phyloP scores from a whole-genome alignment of 2,329 filamentous ascomycete genomes.

The Colletotrichum eremochloae region DNA sequence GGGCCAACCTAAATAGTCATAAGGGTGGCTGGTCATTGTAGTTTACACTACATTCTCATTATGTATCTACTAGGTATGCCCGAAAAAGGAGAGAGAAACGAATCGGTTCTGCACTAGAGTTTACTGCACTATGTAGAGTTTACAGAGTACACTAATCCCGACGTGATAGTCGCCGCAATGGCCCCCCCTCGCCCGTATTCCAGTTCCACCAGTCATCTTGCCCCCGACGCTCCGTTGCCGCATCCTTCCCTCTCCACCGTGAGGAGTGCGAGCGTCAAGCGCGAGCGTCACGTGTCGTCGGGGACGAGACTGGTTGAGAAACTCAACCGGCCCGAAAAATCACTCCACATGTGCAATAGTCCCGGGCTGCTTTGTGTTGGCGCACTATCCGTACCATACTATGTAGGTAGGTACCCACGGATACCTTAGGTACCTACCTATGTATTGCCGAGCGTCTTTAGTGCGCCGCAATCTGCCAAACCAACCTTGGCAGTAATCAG shows the following conservation, averaged over 20 bases:
- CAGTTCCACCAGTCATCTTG: background rate
- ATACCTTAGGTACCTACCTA: no score
- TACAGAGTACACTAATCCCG: constrained; percentile 9
- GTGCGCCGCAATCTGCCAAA: background rate
- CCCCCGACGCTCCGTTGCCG: background rate
- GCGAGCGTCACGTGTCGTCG: background rate
- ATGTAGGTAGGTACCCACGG: no score
- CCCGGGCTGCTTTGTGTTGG: background rate
- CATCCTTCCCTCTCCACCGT: background rate
- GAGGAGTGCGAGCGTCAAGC: background rate
- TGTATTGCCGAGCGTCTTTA: background rate
- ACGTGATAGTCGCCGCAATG: constrained; percentile 21
- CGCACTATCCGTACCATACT: background rate
- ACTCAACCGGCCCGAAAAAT: background rate
- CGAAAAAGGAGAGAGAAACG: background rate
- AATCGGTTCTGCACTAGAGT: constrained; percentile 11
- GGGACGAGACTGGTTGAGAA: background rate
- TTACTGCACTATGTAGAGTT: background rate
- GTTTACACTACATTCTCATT: background rate
- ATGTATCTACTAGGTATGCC: background rate
- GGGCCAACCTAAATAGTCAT: background rate
- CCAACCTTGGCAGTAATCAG: background rate
- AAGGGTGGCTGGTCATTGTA: background rate
- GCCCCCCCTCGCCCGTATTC: background rate
- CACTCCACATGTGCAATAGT: background rate